Evolutionary conservation across 1,284 basidiomycete species (phyloP).

Genomic region (Cryptococcus maquisensis): DNA sequence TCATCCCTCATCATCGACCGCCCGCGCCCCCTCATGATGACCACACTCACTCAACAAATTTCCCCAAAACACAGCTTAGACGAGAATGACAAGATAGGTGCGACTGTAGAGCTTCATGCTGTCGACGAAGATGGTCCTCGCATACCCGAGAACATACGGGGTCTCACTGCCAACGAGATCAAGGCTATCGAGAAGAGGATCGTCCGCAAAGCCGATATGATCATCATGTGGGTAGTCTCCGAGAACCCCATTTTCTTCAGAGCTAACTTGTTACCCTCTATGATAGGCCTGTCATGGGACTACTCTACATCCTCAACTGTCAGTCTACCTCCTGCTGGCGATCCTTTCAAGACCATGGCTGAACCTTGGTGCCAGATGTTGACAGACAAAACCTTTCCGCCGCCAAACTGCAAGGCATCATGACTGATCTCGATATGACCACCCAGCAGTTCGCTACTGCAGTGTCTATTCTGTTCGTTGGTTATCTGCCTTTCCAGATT

Average conservation of each 20-base stretch:
- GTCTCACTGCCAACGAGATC: constrained; percentile 20
- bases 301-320: constrained; percentile 40
- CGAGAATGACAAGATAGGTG: constrained; percentile 1
- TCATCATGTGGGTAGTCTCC: constrained; percentile 22
- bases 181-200: constrained; percentile 20
- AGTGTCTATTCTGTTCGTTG: constrained; percentile 20
- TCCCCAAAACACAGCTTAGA: neutral
- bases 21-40: too few relatives aligned
- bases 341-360: neutral
- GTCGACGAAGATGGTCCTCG: constrained; percentile 1
- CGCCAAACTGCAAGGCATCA: constrained; percentile 20
- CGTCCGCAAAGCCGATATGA: constrained; percentile 27
- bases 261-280: neutral
- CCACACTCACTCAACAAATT: too few relatives aligned
- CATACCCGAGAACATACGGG: constrained; percentile 20
- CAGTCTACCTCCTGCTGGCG: constrained; percentile 1
- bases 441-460: constrained; percentile 37
- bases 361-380: constrained; percentile 14
- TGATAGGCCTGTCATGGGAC: constrained; percentile 21
- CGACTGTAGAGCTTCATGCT: neutral
- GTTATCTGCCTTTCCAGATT: constrained; percentile 43
- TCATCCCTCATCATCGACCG: too few relatives aligned
- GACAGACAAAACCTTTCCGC: constrained; percentile 35
- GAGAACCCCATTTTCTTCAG: neutral
- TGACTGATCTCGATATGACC: constrained; percentile 24